Evolutionary conservation across 306 rosid genomes (phyloP).

Genomic region (Trifolium repens): DNA sequence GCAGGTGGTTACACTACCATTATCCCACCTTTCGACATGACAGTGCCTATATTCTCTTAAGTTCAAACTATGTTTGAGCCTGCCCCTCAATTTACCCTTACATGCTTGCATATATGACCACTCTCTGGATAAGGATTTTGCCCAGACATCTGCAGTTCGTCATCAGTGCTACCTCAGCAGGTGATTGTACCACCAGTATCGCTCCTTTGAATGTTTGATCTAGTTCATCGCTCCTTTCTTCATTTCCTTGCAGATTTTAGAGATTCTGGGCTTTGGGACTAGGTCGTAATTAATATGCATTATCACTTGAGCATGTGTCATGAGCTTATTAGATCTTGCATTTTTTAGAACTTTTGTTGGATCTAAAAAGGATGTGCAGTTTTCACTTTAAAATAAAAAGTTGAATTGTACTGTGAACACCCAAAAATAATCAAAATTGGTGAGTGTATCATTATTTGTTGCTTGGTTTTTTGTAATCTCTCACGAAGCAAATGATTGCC

Average conservation of each 20-base stretch:
- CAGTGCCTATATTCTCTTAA: not conserved
- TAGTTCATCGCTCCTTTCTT: not conserved
- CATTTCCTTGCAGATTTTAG: not conserved
- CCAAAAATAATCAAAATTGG: not conserved
- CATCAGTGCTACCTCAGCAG: not conserved
- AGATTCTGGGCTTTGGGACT: not conserved
- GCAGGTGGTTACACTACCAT: not conserved
- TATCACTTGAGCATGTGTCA: not conserved
- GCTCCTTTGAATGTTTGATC: not conserved
- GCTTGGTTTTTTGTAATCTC: constrained; percentile 2
- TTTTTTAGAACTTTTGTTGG: not conserved
- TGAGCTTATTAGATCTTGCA: not conserved
- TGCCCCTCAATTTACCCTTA: not conserved
- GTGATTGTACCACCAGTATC: not conserved
- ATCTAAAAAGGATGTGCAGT: not conserved
- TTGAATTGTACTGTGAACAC: not conserved
- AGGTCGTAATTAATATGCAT: not conserved
- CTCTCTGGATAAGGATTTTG: not conserved
- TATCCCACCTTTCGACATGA: not conserved
- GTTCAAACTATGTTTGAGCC: not conserved
- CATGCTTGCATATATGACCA: not conserved
- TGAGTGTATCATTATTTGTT: constrained; percentile 12
- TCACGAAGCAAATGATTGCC: constrained; percentile 18
- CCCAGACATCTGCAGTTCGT: not conserved
- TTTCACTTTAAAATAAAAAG: not conserved